phyloP scores from a whole-genome alignment of 352 stramenopile genomes.

The Globisporangium splendens region DNA sequence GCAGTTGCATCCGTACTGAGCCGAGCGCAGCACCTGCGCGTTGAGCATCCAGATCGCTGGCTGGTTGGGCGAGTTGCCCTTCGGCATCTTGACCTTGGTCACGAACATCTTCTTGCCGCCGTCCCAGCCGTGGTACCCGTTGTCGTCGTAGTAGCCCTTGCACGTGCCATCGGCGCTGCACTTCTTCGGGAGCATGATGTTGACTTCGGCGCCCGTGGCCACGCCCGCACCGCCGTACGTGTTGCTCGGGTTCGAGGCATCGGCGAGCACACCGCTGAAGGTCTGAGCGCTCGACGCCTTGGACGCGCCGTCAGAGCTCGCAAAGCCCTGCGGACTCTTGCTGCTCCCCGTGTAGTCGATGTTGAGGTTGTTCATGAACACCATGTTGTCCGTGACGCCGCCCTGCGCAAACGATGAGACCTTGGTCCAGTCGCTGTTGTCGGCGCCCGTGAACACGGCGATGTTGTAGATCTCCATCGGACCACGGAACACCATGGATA shows the following conservation, averaged over 20 bases:
- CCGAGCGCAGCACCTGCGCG: slow-evolving; percentile 13
- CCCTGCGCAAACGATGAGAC: slow-evolving; percentile 50
- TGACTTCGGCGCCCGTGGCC: slow-evolving; percentile 50
- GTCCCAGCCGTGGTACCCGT: slow-evolving; percentile 19
- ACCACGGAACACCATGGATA: slow-evolving; percentile 63
- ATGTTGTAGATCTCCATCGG: slow-evolving; percentile 62
- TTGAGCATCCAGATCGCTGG: slow-evolving; percentile 17
- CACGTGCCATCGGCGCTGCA: slow-evolving; percentile 28
- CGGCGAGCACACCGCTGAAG: slow-evolving; percentile 40
- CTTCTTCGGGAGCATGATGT: slow-evolving; percentile 52
- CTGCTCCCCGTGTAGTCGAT: slow-evolving; percentile 42
- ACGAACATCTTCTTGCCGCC: slow-evolving; percentile 26
- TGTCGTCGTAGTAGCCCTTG: slow-evolving; percentile 12
- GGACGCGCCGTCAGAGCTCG: slow-evolving; percentile 35
- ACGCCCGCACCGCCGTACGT: slow-evolving; percentile 39
- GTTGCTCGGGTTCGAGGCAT: slow-evolving; percentile 31
- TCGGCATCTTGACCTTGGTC: slow-evolving; percentile 24
- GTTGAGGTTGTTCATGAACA: slow-evolving; percentile 82
- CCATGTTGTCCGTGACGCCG: slow-evolving; percentile 40
- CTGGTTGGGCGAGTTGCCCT: slow-evolving; percentile 17
- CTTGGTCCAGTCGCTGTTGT: neutral
- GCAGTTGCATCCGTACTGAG: slow-evolving; percentile 23
- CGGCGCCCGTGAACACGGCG: slow-evolving; percentile 38
- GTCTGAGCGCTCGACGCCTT: slow-evolving; percentile 20
- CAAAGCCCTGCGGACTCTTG: slow-evolving; percentile 51